Conservation (phyloP, 768 basidiomycete genomes). For the Cyclocybe cylindracea region DNA sequence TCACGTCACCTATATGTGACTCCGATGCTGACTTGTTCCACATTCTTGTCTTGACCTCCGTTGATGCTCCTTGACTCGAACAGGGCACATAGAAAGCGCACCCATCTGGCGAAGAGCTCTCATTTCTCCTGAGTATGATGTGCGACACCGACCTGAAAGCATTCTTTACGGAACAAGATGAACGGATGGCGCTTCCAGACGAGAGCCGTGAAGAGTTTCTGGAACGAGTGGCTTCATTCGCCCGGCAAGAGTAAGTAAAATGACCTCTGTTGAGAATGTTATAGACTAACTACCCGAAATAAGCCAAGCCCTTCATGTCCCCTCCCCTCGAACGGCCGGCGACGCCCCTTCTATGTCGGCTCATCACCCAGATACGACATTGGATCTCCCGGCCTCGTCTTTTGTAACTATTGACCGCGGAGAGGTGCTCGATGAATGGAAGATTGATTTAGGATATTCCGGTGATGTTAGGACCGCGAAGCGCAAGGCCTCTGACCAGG, state of each 20-base stretch:
- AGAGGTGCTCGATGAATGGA: too few species aligned
- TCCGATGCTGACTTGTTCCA: slow-evolving; percentile 1
- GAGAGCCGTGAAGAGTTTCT: slow-evolving; percentile 53
- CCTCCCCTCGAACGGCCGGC: too few species aligned
- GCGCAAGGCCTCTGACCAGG: slow-evolving; percentile 11
- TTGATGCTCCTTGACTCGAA: slow-evolving; percentile 8
- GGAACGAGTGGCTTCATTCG: slow-evolving; percentile 25
- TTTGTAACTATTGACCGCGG: too few species aligned
- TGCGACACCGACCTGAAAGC: slow-evolving; percentile 38
- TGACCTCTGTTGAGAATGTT: slow-evolving; percentile 4
- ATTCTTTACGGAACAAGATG: slow-evolving; percentile 59
- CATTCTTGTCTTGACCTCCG: slow-evolving; percentile 5
- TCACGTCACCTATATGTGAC: not conserved
- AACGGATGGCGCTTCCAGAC: slow-evolving; percentile 52
- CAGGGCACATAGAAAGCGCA: not conserved
- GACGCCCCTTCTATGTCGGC: too few species aligned
- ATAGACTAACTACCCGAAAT: not conserved
- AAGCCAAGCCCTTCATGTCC: too few species aligned
- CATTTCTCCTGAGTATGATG: not conserved
- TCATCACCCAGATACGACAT: too few species aligned
- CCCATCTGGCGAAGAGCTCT: too few species aligned
- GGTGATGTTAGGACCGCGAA: slow-evolving; percentile 12
- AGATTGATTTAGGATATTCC: not conserved
- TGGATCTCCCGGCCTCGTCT: too few species aligned
- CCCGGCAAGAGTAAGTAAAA: slow-evolving; percentile 18